Evolutionary conservation across 2,329 filamentous ascomycete species (phyloP).

Genomic region (Chaetothyriales sp.): DNA sequence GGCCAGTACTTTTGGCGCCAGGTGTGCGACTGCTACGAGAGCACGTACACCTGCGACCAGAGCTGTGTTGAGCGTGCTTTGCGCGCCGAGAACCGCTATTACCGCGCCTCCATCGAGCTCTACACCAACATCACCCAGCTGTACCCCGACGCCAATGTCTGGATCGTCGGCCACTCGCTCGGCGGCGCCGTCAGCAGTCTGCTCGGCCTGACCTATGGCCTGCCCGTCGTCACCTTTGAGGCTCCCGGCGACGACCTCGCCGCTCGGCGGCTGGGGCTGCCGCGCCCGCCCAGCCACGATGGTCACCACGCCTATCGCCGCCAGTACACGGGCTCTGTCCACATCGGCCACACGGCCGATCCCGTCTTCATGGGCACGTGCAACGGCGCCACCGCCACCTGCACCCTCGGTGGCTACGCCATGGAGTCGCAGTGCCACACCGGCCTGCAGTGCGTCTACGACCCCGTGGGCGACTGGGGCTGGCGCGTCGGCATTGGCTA

Average conservation of each 20-base stretch:
- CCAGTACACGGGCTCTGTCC: conserved; percentile 62
- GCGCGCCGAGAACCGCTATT: conserved; percentile 76
- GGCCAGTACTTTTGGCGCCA: conserved; percentile 81
- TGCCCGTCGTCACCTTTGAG: conserved; percentile 85
- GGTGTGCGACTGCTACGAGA: conserved; percentile 82
- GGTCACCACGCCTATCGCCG: conserved; percentile 57
- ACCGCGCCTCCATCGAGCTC: conserved; percentile 73
- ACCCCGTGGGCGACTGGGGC: conserved; percentile 79
- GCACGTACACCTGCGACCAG: conserved; percentile 79
- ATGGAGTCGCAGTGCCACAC: conserved; percentile 89
- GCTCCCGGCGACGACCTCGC: conserved; percentile 84
- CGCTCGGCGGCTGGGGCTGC: conserved; percentile 70
- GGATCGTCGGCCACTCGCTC: conserved; percentile 84
- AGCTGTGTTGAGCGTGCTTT: conserved; percentile 71
- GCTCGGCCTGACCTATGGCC: conserved; percentile 76
- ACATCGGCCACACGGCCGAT: conserved; percentile 92
- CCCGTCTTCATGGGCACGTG: conserved; percentile 89
- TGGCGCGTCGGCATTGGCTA: conserved; percentile 87
- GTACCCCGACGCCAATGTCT: conserved; percentile 72
- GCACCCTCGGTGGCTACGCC: conserved; percentile 84
- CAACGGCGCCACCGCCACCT: conserved; percentile 77
- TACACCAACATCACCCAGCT: conserved; percentile 84
- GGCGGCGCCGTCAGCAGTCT: conserved; percentile 83
- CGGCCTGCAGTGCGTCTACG: conserved; percentile 76
- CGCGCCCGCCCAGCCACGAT: conserved; percentile 65